A percentile compares a stretch with the other conserved stretches of the same genome.
These are phyloP conservation scores for Monoraphidium neglectum DNA, from an alignment of 139 green algal genomes.

Conservation along the genomic window DNA sequence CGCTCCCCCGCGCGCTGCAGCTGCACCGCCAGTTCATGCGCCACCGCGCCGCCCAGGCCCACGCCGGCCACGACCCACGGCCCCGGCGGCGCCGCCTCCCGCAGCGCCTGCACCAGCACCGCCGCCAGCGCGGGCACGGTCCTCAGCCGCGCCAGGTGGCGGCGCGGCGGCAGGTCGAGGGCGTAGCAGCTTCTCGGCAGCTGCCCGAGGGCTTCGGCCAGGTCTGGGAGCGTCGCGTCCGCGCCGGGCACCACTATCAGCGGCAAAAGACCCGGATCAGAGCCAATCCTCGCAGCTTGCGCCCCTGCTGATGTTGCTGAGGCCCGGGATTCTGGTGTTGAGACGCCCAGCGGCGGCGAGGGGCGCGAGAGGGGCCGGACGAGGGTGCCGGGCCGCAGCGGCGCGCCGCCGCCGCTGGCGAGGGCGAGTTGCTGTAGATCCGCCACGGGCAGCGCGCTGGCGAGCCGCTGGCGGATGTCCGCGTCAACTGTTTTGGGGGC, in stretches of 20 bases:
- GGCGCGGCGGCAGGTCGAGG: conserved; percentile 26
- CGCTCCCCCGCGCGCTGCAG: conserved; percentile 31
- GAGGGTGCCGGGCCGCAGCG: not conserved
- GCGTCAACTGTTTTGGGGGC: no score
- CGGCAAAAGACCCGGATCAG: conserved; percentile 1
- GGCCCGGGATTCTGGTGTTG: no score
- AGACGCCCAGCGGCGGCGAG: not conserved
- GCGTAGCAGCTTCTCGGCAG: conserved; percentile 22
- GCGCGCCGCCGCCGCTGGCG: not conserved
- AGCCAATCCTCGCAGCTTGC: no score
- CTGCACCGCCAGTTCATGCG: conserved; percentile 73
- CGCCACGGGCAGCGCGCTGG: conserved; percentile 21
- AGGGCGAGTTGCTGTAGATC: conserved; percentile 7
- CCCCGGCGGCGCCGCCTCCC: conserved; percentile 14
- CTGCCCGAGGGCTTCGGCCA: conserved; percentile 25
- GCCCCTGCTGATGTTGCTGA: no score
- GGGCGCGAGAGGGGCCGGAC: not conserved
- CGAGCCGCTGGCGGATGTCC: conserved; percentile 15
- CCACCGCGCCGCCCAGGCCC: conserved; percentile 59
- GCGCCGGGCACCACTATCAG: conserved; percentile 39
- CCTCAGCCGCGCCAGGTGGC: conserved; percentile 16
- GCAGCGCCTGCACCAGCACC: conserved; percentile 32
- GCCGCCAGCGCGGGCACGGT: conserved; percentile 38
- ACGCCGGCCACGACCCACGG: conserved; percentile 54
- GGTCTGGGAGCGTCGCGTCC: conserved; percentile 12